A percentile compares a stretch with the other conserved stretches of the same genome.
phyloP scores from a whole-genome alignment of 345 rosid species.

The Camelina neglecta region DNA sequence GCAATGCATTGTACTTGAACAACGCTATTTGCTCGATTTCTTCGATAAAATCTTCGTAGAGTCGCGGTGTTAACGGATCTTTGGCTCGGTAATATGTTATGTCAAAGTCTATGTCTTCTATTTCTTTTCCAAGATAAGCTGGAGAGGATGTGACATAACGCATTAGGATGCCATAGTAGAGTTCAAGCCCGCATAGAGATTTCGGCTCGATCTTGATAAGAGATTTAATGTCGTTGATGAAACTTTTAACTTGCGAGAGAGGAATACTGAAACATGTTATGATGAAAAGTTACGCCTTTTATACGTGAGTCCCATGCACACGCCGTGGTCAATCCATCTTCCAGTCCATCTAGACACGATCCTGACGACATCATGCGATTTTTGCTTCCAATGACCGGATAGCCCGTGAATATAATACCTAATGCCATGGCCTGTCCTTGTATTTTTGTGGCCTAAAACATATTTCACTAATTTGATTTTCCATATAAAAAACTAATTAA shows the following conservation, averaged over 20 bases:
- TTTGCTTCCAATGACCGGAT: conserved; percentile 80
- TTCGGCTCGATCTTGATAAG: conserved; percentile 55
- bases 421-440: too few species aligned
- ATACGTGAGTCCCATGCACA: conserved; percentile 83
- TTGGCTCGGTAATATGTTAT: conserved; percentile 72
- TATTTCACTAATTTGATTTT: too few species aligned
- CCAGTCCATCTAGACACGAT: conserved; percentile 69
- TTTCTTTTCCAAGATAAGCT: conserved; percentile 75
- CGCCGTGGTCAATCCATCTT: conserved; percentile 60
- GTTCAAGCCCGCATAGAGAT: conserved; percentile 63
- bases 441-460: too few species aligned
- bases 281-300: conserved; percentile 65
- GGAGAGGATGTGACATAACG: conserved; percentile 75
- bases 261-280: conserved; percentile 62
- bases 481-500: too few species aligned
- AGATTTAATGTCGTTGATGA: conserved; percentile 67
- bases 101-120: conserved; percentile 76
- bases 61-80: conserved; percentile 65
- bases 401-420: conserved; percentile 66
- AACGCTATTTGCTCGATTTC: conserved; percentile 85
- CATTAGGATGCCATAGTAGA: conserved; percentile 72
- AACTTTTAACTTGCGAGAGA: conserved; percentile 52
- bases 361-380: conserved; percentile 79
- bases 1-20: conserved; percentile 70
- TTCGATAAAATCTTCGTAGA: conserved; percentile 65